phyloP scores from a whole-genome alignment of 257 asterid genomes.

The Nicotiana noctiflora region DNA sequence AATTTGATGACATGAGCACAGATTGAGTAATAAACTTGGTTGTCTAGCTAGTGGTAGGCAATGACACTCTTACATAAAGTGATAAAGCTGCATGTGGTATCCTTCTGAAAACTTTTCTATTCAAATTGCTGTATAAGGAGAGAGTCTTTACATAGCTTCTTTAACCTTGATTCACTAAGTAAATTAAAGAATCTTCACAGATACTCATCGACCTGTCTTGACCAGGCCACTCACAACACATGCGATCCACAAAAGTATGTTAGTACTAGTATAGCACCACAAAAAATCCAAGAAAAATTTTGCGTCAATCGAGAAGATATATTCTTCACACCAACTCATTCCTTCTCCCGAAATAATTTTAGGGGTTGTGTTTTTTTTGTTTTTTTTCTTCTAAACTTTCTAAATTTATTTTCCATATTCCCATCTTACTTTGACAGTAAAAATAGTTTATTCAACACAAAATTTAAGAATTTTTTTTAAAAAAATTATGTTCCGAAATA shows the following conservation, averaged over 20 bases:
- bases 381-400: background rate
- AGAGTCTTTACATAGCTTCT: background rate
- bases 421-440: background rate
- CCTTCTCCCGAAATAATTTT: background rate
- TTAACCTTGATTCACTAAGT: background rate
- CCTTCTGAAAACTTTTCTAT: slow-evolving; percentile 3
- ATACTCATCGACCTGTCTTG: background rate
- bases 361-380: background rate
- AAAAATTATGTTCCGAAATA: too few species aligned
- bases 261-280: background rate
- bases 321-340: background rate
- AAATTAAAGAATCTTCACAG: slow-evolving; percentile 3
- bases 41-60: background rate
- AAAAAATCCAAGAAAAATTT: background rate
- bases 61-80: background rate
- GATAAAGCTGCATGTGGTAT: slow-evolving; percentile 20
- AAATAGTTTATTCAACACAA: background rate
- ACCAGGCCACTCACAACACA: background rate
- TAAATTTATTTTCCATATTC: background rate
- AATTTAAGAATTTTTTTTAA: too few species aligned
- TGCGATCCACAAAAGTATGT: background rate
- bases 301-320: background rate
- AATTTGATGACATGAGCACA: background rate
- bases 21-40: background rate
- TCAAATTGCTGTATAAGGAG: background rate